Percentiles rank a stretch among this genome's conserved stretches.
These are phyloP conservation scores for Metroxylon sagu DNA, from an alignment of 176 grass and related monocot genomes.

Conservation along the genomic window DNA sequence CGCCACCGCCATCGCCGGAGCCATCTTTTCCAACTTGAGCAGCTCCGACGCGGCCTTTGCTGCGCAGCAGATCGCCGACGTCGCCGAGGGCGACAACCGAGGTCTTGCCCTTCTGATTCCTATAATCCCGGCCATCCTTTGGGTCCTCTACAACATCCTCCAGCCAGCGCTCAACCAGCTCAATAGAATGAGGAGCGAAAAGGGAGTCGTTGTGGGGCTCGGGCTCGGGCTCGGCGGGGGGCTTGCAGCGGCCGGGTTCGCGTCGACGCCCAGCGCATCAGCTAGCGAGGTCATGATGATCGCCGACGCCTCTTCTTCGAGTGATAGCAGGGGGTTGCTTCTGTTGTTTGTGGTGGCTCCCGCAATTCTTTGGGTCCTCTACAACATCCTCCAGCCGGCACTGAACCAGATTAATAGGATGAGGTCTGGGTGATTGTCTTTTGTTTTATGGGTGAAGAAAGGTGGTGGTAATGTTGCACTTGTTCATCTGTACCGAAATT, in stretches of 20 bases:
- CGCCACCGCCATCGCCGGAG: neutral
- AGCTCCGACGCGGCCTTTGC: neutral
- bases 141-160: slow-evolving; percentile 7
- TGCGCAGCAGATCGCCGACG: neutral
- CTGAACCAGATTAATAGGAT: slow-evolving; percentile 4
- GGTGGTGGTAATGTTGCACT: no score
- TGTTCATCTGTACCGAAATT: no score
- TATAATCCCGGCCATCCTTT: neutral
- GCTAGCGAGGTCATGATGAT: neutral
- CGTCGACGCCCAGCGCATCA: neutral
- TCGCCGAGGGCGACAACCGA: neutral
- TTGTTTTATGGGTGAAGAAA: no score
- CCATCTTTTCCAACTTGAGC: neutral
- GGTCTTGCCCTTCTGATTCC: no score
- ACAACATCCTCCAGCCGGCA: slow-evolving; percentile 2
- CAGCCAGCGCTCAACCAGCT: slow-evolving; percentile 5
- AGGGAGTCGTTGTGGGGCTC: neutral
- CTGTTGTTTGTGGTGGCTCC: slow-evolving; percentile 1
- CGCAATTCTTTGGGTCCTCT: neutral
- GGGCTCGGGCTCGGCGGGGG: neutral
- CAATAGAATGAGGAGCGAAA: neutral
- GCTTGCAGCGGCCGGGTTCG: neutral
- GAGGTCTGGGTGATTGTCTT: neutral
- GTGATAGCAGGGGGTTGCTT: slow-evolving; percentile 4
- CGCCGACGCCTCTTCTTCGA: neutral